Evolutionary conservation across 2,329 filamentous ascomycete genomes (phyloP).

Genomic region (Microascus cirrosus): DNA sequence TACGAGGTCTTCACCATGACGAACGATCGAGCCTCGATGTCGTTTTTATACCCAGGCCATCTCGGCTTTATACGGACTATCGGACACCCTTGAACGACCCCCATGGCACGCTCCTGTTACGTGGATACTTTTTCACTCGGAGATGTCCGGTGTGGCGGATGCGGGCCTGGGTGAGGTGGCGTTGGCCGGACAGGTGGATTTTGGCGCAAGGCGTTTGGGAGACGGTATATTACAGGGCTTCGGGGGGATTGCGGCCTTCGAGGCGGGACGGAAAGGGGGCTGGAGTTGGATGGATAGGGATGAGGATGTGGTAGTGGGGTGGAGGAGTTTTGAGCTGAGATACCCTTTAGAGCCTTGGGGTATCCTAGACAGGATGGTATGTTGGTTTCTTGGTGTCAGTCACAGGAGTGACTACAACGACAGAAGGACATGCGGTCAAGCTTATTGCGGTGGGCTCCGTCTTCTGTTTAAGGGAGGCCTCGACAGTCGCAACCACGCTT

Average conservation of each 20-base stretch:
- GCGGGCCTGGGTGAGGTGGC: background rate
- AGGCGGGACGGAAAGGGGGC: background rate
- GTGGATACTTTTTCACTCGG: too few relatives aligned
- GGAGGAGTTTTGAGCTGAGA: background rate
- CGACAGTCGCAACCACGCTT: background rate
- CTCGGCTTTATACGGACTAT: too few relatives aligned
- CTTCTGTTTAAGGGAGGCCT: background rate
- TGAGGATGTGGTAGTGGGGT: background rate
- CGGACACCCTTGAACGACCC: too few relatives aligned
- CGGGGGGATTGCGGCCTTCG: background rate
- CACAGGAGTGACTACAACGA: background rate
- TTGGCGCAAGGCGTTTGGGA: background rate
- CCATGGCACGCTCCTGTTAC: too few relatives aligned
- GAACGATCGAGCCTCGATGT: background rate
- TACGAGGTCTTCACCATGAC: background rate
- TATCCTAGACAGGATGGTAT: background rate
- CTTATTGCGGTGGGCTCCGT: background rate
- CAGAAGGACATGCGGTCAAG: background rate
- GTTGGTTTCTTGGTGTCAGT: background rate
- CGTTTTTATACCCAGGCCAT: background rate
- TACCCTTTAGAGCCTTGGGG: background rate
- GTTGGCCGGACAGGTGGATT: background rate
- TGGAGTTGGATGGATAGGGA: background rate
- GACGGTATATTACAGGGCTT: background rate
- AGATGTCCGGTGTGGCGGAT: too few relatives aligned